A percentile compares a stretch with the other conserved stretches of the same genome.
phyloP scores from a whole-genome alignment of 306 rosid genomes.

The Mimosa pudica region DNA sequence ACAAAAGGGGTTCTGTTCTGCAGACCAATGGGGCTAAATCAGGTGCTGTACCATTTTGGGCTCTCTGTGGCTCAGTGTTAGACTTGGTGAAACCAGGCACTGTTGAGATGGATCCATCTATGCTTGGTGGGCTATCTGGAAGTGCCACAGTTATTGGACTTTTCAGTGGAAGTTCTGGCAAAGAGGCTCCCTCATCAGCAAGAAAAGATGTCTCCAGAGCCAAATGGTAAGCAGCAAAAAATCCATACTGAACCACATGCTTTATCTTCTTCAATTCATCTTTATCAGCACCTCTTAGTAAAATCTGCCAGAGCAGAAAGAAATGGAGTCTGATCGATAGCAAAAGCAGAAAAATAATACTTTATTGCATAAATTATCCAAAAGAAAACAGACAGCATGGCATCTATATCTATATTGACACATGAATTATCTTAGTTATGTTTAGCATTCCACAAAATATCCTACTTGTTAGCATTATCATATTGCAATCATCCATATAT shows the following conservation, averaged over 20 bases:
- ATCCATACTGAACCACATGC: conserved; percentile 93
- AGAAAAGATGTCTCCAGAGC: conserved; percentile 98
- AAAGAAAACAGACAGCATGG: not conserved
- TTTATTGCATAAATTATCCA: conserved; percentile 7
- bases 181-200: conserved; percentile 95
- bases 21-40: conserved; percentile 45
- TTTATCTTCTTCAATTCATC: conserved; percentile 91
- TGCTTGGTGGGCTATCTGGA: conserved; percentile 64
- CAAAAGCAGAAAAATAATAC: not conserved
- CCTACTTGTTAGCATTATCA: conserved; percentile 12
- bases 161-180: conserved; percentile 83
- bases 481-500: not conserved
- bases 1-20: conserved; percentile 41
- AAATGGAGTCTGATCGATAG: conserved; percentile 20
- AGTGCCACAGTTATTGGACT: conserved; percentile 76
- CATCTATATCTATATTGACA: not conserved
- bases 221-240: conserved; percentile 98
- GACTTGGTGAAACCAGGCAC: conserved; percentile 67
- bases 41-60: conserved; percentile 49
- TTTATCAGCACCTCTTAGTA: conserved; percentile 84
- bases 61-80: conserved; percentile 50
- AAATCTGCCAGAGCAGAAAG: conserved; percentile 58
- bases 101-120: conserved; percentile 84
- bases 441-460: conserved; percentile 5
- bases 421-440: conserved; percentile 24